Evolutionary conservation across 75 land plant genomes (phyloP), one percentile per base, ranked within the genome.

Genomic region (Selaginella moellendorffii): DNA sequence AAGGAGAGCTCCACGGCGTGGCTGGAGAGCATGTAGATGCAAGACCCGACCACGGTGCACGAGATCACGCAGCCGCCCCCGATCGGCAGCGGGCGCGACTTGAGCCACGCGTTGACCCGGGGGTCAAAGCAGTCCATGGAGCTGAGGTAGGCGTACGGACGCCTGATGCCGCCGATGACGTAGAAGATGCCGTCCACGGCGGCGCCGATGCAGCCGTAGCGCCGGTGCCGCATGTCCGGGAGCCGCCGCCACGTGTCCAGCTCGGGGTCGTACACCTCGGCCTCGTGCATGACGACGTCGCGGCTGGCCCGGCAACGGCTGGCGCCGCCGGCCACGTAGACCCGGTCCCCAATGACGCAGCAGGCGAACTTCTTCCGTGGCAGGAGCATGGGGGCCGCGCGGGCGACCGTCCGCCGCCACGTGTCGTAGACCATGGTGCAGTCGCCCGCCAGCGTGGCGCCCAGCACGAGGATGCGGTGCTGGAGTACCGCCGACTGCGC

Each of bases 151-250:
- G 88, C 83, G 21, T 63, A 71, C 54, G 72, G 74, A 67, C 52
- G 74, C 63, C 79, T 81, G 19, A 91, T 65, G 2, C 97, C 97
- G 0, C 97, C 97, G 42, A 84, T 76, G 21, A 87, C 82, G 53
- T 80, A 87, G 70, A 91, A 82, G 10, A 91, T 74, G 0, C 97
- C 97, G 31, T 72, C 79, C 24, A 73, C 84, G 26, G 85, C 74
- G 1, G 84, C 97, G 1, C 97, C 97, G 12, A 84, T 54, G 77
- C 97, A 91, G 19, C 97, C 97, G 67, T 91, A 91, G 54, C 97
- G 54, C 68, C 68, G 52, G 53, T 79, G 59, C 23, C 88, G 86
- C 67, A 82, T 73, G 54, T 76, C 69, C 2, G 84, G 27, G 23
- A 87, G 72, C 23, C 80, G 82, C 23, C 67, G 68, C 97, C 97